A percentile compares a stretch with the other conserved stretches of the same genome.
phyloP scores from a whole-genome alignment of 2,329 filamentous ascomycete species.

The Fusarium verrucosum region DNA sequence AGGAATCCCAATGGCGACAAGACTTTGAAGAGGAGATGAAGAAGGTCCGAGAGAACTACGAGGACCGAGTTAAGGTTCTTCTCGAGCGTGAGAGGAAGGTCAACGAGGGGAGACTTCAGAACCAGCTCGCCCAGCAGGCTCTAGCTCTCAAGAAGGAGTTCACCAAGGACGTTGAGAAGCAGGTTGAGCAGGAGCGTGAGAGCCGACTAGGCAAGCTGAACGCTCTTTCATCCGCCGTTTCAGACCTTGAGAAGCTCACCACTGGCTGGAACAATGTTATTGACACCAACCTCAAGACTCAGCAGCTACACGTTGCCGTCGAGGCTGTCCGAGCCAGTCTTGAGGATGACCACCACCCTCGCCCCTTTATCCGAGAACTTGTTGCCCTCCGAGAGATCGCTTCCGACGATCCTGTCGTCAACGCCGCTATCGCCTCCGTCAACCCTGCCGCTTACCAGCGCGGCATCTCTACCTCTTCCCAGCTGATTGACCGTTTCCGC shows the following conservation, averaged over 20 bases:
- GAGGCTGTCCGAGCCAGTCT: conserved; percentile 90
- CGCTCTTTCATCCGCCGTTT: conserved; percentile 79
- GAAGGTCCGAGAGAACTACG: conserved; percentile 79
- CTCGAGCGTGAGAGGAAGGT: conserved; percentile 82
- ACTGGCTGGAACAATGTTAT: conserved; percentile 90
- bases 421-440: conserved; percentile 95
- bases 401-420: conserved; percentile 82
- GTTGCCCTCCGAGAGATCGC: conserved; percentile 95
- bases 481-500: conserved; percentile 95
- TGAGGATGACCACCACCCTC: conserved; percentile 74
- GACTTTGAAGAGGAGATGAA: conserved; percentile 90
- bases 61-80: conserved; percentile 80
- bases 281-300: conserved; percentile 89
- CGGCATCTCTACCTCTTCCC: conserved; percentile 82
- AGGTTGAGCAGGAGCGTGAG: conserved; percentile 88
- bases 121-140: conserved; percentile 89
- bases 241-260: conserved; percentile 87
- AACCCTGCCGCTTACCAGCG: conserved; percentile 93
- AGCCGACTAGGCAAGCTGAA: conserved; percentile 86
- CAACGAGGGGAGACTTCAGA: conserved; percentile 83
- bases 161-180: conserved; percentile 76
- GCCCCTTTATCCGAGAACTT: conserved; percentile 90
- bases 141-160: conserved; percentile 89
- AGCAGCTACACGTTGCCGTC: conserved; percentile 94
- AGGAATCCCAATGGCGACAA: conserved; percentile 83